Conservation (phyloP, 2,329 filamentous ascomycete genomes). For the Purpureocillium lavendulum region DNA sequence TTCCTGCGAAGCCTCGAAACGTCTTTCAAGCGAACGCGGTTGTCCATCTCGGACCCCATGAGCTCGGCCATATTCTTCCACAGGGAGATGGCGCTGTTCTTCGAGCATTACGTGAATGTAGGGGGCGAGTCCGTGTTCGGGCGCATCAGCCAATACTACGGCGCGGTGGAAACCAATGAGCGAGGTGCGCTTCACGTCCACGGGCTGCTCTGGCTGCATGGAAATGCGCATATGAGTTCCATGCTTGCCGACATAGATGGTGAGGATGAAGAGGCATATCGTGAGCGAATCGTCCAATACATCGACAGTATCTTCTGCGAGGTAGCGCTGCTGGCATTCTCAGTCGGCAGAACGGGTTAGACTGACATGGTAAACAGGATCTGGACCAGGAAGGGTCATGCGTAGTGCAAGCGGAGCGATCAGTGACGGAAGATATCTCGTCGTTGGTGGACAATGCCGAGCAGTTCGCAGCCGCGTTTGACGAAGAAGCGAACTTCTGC, state of each 20-base stretch:
- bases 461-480: not conserved
- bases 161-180: constrained; percentile 1
- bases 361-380: not conserved
- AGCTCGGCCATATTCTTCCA: constrained; percentile 5
- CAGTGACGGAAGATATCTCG: not conserved
- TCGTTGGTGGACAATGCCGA: not conserved
- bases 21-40: not conserved
- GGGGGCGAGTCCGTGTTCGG: constrained; percentile 6
- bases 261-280: no score
- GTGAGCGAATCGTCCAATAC: not conserved
- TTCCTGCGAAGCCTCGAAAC: constrained; percentile 1
- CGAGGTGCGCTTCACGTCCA: not conserved
- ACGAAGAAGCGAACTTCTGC: not conserved
- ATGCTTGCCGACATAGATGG: no score
- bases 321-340: no score
- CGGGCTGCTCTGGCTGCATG: not conserved
- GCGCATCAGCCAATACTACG: constrained; percentile 3
- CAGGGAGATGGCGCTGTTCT: constrained; percentile 6
- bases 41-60: constrained; percentile 1
- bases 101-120: constrained; percentile 6
- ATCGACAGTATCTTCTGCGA: not conserved
- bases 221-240: no score
- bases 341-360: no score
- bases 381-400: not conserved
- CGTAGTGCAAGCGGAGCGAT: not conserved